phyloP scores from a whole-genome alignment of 345 rosid species.

The Noccaea caerulescens region DNA sequence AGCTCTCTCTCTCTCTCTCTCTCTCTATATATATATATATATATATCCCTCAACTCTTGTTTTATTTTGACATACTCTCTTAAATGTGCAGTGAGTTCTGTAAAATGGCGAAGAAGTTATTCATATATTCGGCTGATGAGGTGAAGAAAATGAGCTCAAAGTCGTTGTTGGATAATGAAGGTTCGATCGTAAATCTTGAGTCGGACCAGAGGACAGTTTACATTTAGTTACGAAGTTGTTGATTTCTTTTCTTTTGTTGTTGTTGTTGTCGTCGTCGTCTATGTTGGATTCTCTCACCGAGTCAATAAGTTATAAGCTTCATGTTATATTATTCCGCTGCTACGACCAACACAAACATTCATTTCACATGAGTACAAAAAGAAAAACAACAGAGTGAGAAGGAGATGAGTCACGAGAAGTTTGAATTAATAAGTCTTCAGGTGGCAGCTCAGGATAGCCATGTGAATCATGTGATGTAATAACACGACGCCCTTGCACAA shows the following conservation, averaged over 20 bases:
- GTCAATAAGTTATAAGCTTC: background rate
- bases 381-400: too few species aligned
- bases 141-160: slow-evolving; percentile 57
- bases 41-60: background rate
- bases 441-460: too few species aligned
- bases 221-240: slow-evolving; percentile 19
- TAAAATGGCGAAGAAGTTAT: slow-evolving; percentile 71
- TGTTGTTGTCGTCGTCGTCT: background rate
- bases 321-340: too few species aligned
- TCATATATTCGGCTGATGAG: slow-evolving; percentile 60
- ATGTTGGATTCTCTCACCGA: background rate
- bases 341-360: too few species aligned
- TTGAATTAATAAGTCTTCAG: too few species aligned
- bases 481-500: background rate
- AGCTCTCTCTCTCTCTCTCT: background rate
- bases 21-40: too few species aligned
- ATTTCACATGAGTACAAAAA: too few species aligned
- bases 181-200: slow-evolving; percentile 43
- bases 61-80: background rate
- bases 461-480: too few species aligned
- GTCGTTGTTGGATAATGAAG: slow-evolving; percentile 50
- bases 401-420: too few species aligned
- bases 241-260: background rate
- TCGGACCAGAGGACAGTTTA: slow-evolving; percentile 47
- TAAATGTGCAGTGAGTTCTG: slow-evolving; percentile 65